Conservation (phyloP, 257 asterid genomes). For the Solanum medicagineum region DNA sequence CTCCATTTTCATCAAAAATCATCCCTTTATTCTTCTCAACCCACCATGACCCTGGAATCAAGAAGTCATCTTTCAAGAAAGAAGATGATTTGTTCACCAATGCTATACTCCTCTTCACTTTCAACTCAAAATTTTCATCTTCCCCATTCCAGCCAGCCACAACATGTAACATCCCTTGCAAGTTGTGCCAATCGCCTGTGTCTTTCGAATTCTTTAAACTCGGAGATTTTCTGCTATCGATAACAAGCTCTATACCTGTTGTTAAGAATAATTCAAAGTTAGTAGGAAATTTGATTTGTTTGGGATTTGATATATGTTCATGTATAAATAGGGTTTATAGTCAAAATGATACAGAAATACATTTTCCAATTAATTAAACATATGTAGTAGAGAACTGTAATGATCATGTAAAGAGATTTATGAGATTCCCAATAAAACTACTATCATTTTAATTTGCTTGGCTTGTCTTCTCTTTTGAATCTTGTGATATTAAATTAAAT, state of each 20-base stretch:
- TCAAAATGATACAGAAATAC: background rate
- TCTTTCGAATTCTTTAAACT: constrained; percentile 41
- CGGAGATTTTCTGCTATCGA: constrained; percentile 61
- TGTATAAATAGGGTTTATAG: background rate
- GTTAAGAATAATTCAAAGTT: background rate
- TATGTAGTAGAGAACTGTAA: background rate
- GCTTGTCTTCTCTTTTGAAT: no score
- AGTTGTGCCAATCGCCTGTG: constrained; percentile 77
- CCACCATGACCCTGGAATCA: constrained; percentile 94
- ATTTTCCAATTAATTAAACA: background rate
- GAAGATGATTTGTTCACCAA: constrained; percentile 68
- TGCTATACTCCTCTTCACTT: constrained; percentile 57
- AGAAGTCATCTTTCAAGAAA: constrained; percentile 54
- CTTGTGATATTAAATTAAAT: no score
- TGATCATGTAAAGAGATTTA: background rate
- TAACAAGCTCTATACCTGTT: constrained; percentile 31
- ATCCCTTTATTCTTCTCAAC: constrained; percentile 78
- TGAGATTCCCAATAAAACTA: background rate
- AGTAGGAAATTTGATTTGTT: background rate
- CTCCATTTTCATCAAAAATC: constrained; percentile 39
- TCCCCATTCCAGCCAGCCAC: constrained; percentile 85
- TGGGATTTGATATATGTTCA: background rate
- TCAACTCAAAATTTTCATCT: constrained; percentile 39
- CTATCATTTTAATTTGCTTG: no score
- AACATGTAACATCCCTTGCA: constrained; percentile 74